Evolutionary conservation across 2,329 filamentous ascomycete species (phyloP).

Genomic region (Zymoseptoria pseudotritici): DNA sequence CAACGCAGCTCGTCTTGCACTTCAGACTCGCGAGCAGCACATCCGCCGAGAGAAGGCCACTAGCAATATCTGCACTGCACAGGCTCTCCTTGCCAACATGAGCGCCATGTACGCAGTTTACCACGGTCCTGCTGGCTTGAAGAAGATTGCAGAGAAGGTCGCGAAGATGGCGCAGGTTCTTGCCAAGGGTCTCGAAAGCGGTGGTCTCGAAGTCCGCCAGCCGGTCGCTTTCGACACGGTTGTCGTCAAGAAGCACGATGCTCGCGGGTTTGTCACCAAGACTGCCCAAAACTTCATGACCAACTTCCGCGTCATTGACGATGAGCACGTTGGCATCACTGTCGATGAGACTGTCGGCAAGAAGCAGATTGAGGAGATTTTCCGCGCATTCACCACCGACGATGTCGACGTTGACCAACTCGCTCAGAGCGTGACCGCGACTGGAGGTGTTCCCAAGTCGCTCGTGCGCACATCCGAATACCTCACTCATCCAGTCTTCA

Average conservation of each 20-base stretch:
- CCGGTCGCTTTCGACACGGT: conserved; percentile 68
- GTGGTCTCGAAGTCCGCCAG: conserved; percentile 43
- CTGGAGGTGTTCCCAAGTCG: conserved; percentile 43
- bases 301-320: conserved; percentile 57
- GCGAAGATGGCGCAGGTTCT: conserved; percentile 64
- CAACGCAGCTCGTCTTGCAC: conserved; percentile 70
- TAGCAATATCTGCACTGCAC: conserved; percentile 94
- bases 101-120: conserved; percentile 91
- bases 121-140: conserved; percentile 78
- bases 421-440: conserved; percentile 24
- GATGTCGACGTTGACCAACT: conserved; percentile 29
- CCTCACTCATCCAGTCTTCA: conserved; percentile 88
- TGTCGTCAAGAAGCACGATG: conserved; percentile 48
- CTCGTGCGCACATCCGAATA: conserved; percentile 68
- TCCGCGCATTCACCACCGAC: conserved; percentile 48
- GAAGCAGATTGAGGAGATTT: conserved; percentile 50
- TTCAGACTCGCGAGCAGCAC: conserved; percentile 93
- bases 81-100: conserved; percentile 92
- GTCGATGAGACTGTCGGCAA: conserved; percentile 65
- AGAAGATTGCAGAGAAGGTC: conserved; percentile 71
- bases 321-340: conserved; percentile 61
- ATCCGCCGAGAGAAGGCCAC: conserved; percentile 95
- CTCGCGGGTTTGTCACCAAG: conserved; percentile 43
- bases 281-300: conserved; percentile 47
- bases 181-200: conserved; percentile 40